Base-by-base conservation (phyloP, 2,329 filamentous ascomycete species). In the Ophiostoma triangulosporum region DNA sequence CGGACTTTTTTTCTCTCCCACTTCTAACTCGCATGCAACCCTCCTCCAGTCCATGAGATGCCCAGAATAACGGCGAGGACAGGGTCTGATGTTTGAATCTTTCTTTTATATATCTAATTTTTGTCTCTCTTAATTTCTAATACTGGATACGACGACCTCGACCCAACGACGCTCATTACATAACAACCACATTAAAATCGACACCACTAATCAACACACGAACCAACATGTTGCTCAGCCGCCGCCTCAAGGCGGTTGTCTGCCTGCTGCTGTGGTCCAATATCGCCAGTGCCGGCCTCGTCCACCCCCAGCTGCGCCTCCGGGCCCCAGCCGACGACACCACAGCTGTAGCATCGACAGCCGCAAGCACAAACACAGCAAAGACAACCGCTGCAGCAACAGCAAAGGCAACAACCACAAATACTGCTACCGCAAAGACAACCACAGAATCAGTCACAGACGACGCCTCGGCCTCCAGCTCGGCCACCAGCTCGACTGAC, bases 191-290 rank as follows among this genome's bases (percentile, higher is more conserved):
- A n/a, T 17, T 6, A 12, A 40, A 3, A 29, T 7, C 40, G 26
- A 29, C 29, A 6, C 14, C 24, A 14, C 38, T n/a, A 17, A n/a
- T 6, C 12, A 36, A 36, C 15, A 46, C 43, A 29, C 7, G n/a
- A 8, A 22, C 32, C n/a, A 52, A 14, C 17, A 60, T 60, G 59
- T 29, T 56, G 35, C 43, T 48, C 6, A 46, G 33, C 14, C 36
- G 40, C 51, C 56, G 49, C 32, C 26, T 57, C 3, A 48, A 53
- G 50, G 59, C 57, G 22, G 45, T 57, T 31, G 38, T 53, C 20
- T 60, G 57, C 52, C 40, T 59, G 11, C 38, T 56, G 32, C 52
- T 60, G 2, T 61, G 29, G 32, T 51, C 51, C 20, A 51, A 61
- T 46, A 15, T 58, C 26, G 58, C 40, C n/a, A 17, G 52, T 6